Conservation (phyloP, 129 eudicot species). For the Lactuca sativa region DNA sequence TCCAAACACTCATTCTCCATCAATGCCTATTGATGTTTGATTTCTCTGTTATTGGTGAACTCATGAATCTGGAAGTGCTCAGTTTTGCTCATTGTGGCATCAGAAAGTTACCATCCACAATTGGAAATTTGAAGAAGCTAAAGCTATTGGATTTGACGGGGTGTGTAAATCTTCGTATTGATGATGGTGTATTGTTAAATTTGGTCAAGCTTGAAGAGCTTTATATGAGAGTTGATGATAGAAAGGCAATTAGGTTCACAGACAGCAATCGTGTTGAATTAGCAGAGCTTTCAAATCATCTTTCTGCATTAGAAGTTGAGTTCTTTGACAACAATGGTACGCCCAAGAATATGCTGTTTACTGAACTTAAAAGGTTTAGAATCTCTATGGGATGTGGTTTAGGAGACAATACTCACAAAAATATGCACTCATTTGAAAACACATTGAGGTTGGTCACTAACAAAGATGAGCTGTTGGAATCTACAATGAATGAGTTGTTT, state of each 20-base stretch:
- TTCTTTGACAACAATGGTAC: no score
- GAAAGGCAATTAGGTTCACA: neutral
- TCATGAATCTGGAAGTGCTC: constrained; percentile 4
- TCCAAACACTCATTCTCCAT: neutral
- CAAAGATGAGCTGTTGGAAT: no score
- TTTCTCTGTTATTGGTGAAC: neutral
- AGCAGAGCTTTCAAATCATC: neutral
- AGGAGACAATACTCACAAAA: no score
- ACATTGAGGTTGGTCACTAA: no score
- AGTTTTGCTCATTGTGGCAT: constrained; percentile 4
- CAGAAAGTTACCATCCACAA: neutral
- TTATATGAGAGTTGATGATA: neutral
- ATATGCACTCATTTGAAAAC: no score
- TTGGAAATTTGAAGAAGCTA: neutral
- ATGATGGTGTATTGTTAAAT: constrained; percentile 3
- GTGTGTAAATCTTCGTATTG: neutral
- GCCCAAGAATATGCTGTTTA: no score
- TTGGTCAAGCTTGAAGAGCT: constrained; percentile 8
- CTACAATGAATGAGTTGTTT: no score
- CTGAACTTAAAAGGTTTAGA: no score
- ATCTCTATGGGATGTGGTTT: no score
- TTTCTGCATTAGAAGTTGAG: no score
- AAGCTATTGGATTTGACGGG: constrained; percentile 11
- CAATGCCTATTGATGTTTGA: neutral
- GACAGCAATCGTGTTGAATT: neutral